Percentiles rank a stretch among this genome's conserved stretches.
These are phyloP conservation scores for Trametes punicea DNA, from an alignment of 768 basidiomycete species.

Conservation along the genomic window DNA sequence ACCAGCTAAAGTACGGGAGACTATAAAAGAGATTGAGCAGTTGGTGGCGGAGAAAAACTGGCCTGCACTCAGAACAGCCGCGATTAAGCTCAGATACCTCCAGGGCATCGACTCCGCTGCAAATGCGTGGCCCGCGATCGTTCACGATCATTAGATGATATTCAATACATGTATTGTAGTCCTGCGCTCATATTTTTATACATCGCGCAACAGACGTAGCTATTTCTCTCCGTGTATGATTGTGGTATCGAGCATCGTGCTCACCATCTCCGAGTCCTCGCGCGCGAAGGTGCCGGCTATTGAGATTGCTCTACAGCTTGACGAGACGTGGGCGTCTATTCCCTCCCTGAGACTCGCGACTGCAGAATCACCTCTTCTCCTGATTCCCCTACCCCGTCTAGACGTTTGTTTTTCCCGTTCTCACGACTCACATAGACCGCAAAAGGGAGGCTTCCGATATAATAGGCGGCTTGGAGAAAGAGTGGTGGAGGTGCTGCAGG, in stretches of 20 bases:
- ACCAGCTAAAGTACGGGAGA: conserved; percentile 50
- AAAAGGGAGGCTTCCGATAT: background rate
- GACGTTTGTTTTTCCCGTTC: background rate
- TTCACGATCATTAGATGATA: conserved; percentile 25
- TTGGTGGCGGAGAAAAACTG: conserved; percentile 55
- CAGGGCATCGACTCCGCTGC: conserved; percentile 58
- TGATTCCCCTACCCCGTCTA: background rate
- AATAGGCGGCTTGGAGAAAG: background rate
- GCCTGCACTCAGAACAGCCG: conserved; percentile 50
- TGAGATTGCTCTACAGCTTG: too few relatives aligned
- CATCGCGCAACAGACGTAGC: too few relatives aligned
- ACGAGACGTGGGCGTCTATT: conserved; percentile 1
- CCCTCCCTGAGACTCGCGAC: background rate
- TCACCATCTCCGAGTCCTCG: too few relatives aligned
- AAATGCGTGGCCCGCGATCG: conserved; percentile 30
- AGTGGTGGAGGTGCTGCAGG: background rate
- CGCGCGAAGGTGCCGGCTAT: too few relatives aligned
- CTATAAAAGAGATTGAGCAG: conserved; percentile 43
- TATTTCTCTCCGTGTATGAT: background rate
- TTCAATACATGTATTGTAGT: too few relatives aligned
- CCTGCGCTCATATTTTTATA: background rate
- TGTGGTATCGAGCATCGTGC: too few relatives aligned
- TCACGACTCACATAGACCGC: background rate
- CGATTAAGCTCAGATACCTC: conserved; percentile 74
- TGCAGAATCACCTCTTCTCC: background rate